Evolutionary conservation across 2,329 filamentous ascomycete genomes (phyloP).

Genomic region (Phoma sp.): DNA sequence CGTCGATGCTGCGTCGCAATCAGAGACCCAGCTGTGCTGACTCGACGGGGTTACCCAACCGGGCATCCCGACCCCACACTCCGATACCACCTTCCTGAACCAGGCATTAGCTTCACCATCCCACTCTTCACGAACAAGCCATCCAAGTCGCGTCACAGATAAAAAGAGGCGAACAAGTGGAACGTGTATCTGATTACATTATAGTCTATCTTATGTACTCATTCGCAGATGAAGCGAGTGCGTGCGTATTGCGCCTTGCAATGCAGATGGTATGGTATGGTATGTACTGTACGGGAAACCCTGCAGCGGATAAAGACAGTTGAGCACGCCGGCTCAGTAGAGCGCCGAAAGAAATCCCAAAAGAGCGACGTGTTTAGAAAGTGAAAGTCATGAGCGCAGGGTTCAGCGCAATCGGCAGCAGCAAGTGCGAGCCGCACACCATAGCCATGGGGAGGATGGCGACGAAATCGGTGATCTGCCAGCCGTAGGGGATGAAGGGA

Average conservation of each 20-base stretch:
- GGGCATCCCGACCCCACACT: conserved; percentile 14
- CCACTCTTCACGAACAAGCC: neutral
- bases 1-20: neutral
- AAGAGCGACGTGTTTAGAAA: conserved; percentile 57
- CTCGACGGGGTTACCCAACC: conserved; percentile 7
- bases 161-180: neutral
- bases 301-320: neutral
- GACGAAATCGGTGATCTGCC: conserved; percentile 58
- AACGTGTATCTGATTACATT: conserved; percentile 11
- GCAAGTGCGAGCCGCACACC: conserved; percentile 70
- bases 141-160: neutral
- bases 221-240: neutral
- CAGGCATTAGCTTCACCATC: conserved; percentile 3
- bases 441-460: conserved; percentile 79
- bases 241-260: neutral
- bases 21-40: neutral
- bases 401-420: conserved; percentile 74
- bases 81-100: conserved; percentile 18
- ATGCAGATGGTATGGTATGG: conserved; percentile 4
- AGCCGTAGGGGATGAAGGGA: conserved; percentile 68
- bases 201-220: conserved; percentile 12
- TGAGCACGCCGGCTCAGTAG: conserved; percentile 9
- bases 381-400: conserved; percentile 79
- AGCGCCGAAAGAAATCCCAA: neutral
- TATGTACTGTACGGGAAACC: neutral